phyloP scores from a whole-genome alignment of 169 alveolate species.

The Theileria luwenshuni region DNA sequence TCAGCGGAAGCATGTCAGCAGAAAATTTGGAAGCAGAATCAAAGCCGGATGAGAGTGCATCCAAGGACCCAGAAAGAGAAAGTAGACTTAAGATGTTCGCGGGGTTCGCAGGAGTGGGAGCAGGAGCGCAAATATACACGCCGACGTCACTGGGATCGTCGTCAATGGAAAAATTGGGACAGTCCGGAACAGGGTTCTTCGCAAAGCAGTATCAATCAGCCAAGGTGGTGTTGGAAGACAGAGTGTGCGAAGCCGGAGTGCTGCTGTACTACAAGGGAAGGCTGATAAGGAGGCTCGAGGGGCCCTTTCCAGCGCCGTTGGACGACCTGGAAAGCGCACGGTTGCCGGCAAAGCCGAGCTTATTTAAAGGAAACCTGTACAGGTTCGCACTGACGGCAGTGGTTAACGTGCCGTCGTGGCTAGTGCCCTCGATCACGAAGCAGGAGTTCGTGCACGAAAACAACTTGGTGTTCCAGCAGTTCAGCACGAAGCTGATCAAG shows the following conservation, averaged over 20 bases:
- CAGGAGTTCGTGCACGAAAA: conserved; percentile 88
- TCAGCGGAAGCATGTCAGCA: conserved; percentile 19
- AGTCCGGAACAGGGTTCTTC: neutral
- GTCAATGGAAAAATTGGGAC: neutral
- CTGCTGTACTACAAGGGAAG: conserved; percentile 84
- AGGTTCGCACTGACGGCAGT: conserved; percentile 83
- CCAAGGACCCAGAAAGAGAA: conserved; percentile 3
- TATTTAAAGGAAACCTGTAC: conserved; percentile 70
- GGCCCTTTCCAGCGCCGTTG: conserved; percentile 84
- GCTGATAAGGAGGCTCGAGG: conserved; percentile 83
- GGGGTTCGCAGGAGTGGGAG: conserved; percentile 8
- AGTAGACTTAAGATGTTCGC: neutral
- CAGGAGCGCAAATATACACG: conserved; percentile 5
- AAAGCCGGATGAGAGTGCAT: neutral
- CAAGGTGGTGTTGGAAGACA: conserved; percentile 33
- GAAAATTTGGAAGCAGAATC: neutral
- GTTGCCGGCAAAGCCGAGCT: conserved; percentile 62
- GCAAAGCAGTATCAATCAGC: neutral
- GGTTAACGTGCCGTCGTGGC: conserved; percentile 89
- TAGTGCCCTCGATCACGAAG: conserved; percentile 85
- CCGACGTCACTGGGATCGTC: neutral
- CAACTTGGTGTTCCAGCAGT: conserved; percentile 81
- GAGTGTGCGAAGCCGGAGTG: conserved; percentile 87
- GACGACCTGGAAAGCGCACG: conserved; percentile 71
- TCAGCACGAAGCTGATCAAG: conserved; percentile 74